phyloP scores from a whole-genome alignment of 495 filamentous ascomycete species.

The Daldinia decipiens region DNA sequence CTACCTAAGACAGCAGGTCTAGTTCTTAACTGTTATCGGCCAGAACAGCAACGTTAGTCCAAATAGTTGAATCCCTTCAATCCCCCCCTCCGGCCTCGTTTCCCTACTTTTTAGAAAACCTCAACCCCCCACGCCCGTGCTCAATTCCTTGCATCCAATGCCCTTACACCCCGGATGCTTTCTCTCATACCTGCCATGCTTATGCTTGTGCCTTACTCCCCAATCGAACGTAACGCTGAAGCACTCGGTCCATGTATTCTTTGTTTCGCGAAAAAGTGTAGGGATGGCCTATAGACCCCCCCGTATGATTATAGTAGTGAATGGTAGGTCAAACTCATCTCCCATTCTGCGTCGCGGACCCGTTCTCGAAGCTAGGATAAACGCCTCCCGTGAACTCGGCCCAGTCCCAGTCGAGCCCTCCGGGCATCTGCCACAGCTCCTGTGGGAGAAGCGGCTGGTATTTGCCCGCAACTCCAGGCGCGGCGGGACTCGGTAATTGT shows the following conservation, averaged over 20 bases:
- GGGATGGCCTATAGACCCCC: too few relatives aligned
- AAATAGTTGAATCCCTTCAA: slow-evolving; percentile 7
- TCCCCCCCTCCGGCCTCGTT: background rate
- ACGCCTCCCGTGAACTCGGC: slow-evolving; percentile 78
- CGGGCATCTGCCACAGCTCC: slow-evolving; percentile 95
- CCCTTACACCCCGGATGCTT: background rate
- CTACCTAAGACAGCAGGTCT: slow-evolving; percentile 3
- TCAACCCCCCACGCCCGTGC: background rate
- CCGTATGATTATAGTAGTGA: background rate
- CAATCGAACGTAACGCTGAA: background rate
- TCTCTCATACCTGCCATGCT: background rate
- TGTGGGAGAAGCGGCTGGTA: slow-evolving; percentile 96
- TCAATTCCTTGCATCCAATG: background rate
- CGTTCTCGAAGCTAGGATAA: slow-evolving; percentile 65
- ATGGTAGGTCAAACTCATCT: background rate
- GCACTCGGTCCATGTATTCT: background rate
- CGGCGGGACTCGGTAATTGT: slow-evolving; percentile 43
- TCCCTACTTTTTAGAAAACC: background rate
- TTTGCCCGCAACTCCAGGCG: slow-evolving; percentile 23
- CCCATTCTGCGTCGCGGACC: slow-evolving; percentile 37
- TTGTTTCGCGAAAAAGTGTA: background rate
- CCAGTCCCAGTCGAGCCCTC: slow-evolving; percentile 99
- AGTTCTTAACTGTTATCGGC: slow-evolving; percentile 20
- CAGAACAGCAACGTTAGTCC: slow-evolving; percentile 20
- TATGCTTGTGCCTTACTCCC: background rate